Percentiles rank a stretch among this genome's conserved stretches.
Evolutionary conservation across 345 rosid genomes (phyloP).

Genomic region (Corchorus olitorius): DNA sequence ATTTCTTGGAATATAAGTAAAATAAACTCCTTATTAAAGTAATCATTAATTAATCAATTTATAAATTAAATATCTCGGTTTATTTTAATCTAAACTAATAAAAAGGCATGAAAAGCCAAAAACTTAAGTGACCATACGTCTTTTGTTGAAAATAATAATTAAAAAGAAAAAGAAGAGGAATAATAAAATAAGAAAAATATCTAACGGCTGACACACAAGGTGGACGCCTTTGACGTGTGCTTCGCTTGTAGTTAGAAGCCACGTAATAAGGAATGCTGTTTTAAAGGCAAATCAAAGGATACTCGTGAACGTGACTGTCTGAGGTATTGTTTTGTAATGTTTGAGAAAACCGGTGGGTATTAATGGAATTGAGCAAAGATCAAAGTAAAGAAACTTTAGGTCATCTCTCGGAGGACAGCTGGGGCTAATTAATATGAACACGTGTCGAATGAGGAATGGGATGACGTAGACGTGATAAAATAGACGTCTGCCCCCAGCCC

Average conservation of each 20-base stretch:
- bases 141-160: neutral
- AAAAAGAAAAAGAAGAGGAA: neutral
- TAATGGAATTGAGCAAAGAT: neutral
- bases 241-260: neutral
- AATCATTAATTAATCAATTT: no score
- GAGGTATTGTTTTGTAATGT: slow-evolving; percentile 24
- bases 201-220: neutral
- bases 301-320: neutral
- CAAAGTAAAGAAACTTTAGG: neutral
- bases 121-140: neutral
- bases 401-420: slow-evolving; percentile 22
- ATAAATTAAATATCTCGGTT: no score
- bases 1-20: no score
- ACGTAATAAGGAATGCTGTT: neutral
- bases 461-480: slow-evolving; percentile 23
- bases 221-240: neutral
- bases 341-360: neutral
- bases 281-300: neutral
- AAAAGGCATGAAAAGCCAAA: neutral
- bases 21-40: no score
- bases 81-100: neutral
- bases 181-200: neutral
- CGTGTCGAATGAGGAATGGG: slow-evolving; percentile 18
- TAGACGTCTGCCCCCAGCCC: slow-evolving; percentile 12
- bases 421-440: neutral